phyloP scores from a whole-genome alignment of 495 filamentous ascomycete genomes.

The Immersiella caudata region DNA sequence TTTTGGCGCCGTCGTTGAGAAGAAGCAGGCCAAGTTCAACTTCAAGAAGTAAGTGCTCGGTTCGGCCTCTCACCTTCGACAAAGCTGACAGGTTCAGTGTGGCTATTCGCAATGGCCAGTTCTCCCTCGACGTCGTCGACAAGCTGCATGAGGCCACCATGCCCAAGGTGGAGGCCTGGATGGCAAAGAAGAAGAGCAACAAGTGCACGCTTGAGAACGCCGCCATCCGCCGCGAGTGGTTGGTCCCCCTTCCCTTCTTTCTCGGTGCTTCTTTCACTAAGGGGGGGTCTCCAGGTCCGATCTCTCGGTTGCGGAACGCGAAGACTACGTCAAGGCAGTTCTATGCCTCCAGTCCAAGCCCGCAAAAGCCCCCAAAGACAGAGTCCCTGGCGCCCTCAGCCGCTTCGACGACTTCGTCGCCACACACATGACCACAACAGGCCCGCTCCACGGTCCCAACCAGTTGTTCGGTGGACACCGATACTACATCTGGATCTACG shows the following conservation, averaged over 20 bases:
- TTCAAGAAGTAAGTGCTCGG: background rate
- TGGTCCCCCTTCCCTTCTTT: background rate
- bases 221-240: conserved; percentile 55
- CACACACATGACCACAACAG: conserved; percentile 47
- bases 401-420: conserved; percentile 60
- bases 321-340: conserved; percentile 52
- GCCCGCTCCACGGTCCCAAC: conserved; percentile 55
- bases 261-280: too few relatives aligned
- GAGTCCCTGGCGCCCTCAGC: conserved; percentile 52
- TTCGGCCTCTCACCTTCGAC: background rate
- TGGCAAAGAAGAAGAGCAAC: conserved; percentile 43
- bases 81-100: background rate
- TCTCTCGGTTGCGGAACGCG: conserved; percentile 51
- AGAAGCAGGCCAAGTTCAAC: background rate
- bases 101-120: conserved; percentile 35
- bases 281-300: conserved; percentile 21
- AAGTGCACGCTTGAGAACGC: conserved; percentile 54
- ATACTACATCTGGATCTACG: conserved; percentile 66
- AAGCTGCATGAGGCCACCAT: conserved; percentile 41
- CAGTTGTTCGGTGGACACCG: conserved; percentile 69
- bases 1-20: background rate
- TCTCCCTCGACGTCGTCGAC: conserved; percentile 45
- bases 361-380: conserved; percentile 39
- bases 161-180: conserved; percentile 40
- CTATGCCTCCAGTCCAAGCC: conserved; percentile 50